Percentiles rank a stretch among this genome's conserved stretches.
phyloP scores from a whole-genome alignment of 2,329 filamentous ascomycete species.

The Colletotrichum costaricense region DNA sequence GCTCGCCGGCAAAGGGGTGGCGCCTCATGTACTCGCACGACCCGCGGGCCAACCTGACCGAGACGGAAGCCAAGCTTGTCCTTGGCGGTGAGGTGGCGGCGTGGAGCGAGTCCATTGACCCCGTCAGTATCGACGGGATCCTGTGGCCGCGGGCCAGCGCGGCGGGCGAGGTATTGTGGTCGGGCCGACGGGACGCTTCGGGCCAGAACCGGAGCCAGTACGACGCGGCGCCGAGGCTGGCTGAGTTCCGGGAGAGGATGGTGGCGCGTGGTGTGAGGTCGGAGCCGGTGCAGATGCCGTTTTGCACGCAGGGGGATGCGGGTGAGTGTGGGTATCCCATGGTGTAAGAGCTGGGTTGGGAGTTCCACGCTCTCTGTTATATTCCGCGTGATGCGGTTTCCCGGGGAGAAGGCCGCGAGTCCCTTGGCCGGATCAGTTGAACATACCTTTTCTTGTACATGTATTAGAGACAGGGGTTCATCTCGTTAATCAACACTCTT shows the following conservation, averaged over 20 bases:
- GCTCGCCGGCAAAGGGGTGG: slow-evolving; percentile 84
- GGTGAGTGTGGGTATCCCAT: slow-evolving; percentile 31
- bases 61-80: slow-evolving; percentile 72
- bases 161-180: slow-evolving; percentile 85
- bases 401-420: neutral
- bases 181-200: slow-evolving; percentile 71
- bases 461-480: neutral
- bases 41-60: slow-evolving; percentile 73
- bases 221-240: slow-evolving; percentile 75
- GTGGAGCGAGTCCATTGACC: slow-evolving; percentile 85
- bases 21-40: slow-evolving; percentile 84
- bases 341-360: neutral
- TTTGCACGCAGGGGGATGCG: slow-evolving; percentile 71
- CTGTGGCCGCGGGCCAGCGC: slow-evolving; percentile 83
- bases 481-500: neutral
- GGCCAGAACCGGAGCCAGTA: slow-evolving; percentile 79
- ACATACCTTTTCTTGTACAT: neutral
- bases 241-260: slow-evolving; percentile 82
- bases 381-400: neutral
- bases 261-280: slow-evolving; percentile 74
- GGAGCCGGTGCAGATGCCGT: slow-evolving; percentile 76
- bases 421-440: neutral
- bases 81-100: slow-evolving; percentile 85
- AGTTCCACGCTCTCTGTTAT: too few species aligned
- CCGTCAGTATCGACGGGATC: slow-evolving; percentile 78